Evolutionary conservation across 78 protist genomes (phyloP), one percentile per base, ranked within the genome.

Genomic region (Blattamonas nauphoetae): DNA sequence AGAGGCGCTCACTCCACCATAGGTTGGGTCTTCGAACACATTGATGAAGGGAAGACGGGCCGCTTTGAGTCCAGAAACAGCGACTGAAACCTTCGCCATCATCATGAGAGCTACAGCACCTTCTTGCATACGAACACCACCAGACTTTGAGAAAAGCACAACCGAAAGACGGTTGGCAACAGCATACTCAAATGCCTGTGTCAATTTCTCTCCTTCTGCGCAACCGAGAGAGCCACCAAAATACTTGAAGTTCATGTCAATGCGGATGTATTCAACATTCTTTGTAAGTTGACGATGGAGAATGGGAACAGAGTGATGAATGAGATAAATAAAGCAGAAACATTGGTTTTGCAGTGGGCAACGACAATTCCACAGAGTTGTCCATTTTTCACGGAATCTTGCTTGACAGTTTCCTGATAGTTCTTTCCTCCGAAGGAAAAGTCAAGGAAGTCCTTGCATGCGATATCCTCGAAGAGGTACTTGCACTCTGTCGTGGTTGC

Each of bases 41-140:
- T 81, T 45, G n/a, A 89, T 86, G 86, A 45, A 86, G 32, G 91
- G 91, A 36, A 89, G 88, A 3, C 88, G 44, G 1, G 77, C 3
- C 71, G 11, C 63, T 43, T 1, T 32, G 86, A 4, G 44, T 1
- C 0, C 2, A 80, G 2, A 6, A 36, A 86, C 91, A 0, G 89
- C 89, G 0, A 1, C 90, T 1, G 90, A 81, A 32, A 89, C 91
- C 55, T 89, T 89, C 43, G 91, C 91, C 89, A 89, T 85, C 89
- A 85, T 87, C 88, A 79, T 80, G n/a, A 89, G 91, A 0, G 91
- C 29, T 41, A 89, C 86, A 2, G 90, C 85, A 41, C 63, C 91
- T 88, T 89, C 43, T 41, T 89, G 91, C 91, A 89, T 89, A 3
- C 91, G 32, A 71, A 88, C 91, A 3, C 91, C 91, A 2, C 91